Percentiles rank a stretch among this genome's conserved stretches.
Conservation (phyloP, 2,329 filamentous ascomycete genomes). For the Lecanoromycetidae sp. region DNA sequence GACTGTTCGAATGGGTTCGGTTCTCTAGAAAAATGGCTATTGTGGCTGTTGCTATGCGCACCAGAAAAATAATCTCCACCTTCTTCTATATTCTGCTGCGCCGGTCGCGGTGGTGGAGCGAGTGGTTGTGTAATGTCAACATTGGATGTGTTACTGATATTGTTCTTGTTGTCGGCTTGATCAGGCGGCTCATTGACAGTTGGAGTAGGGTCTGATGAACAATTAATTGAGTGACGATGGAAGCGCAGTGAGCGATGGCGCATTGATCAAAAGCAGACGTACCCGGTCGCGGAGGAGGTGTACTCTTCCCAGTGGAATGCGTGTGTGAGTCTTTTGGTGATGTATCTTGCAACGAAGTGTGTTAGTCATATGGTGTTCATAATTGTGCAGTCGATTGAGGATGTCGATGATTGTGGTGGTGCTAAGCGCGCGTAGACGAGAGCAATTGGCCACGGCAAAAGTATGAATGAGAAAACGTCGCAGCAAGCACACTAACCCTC, state of each 20-base stretch:
- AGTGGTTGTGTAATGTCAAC: constrained; percentile 52
- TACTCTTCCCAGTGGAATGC: constrained; percentile 11
- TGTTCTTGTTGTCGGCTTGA: constrained; percentile 20
- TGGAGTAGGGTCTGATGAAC: constrained; percentile 14
- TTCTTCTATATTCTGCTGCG: constrained; percentile 39
- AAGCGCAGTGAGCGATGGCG: background rate
- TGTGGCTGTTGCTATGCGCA: constrained; percentile 39
- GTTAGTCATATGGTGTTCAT: constrained; percentile 11
- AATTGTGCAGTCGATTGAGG: constrained; percentile 8
- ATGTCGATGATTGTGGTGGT: background rate
- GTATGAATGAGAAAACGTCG: background rate
- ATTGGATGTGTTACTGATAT: constrained; percentile 39
- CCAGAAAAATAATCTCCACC: constrained; percentile 56
- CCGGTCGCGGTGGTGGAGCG: constrained; percentile 55
- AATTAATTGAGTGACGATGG: constrained; percentile 1
- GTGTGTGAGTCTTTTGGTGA: constrained; percentile 10
- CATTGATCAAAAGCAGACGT: constrained; percentile 1
- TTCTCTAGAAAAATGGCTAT: constrained; percentile 47
- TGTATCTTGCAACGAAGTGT: constrained; percentile 13
- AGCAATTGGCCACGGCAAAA: background rate
- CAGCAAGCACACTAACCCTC: constrained; percentile 16
- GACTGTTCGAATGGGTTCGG: constrained; percentile 97
- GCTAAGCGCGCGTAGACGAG: background rate
- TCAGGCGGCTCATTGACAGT: constrained; percentile 22
- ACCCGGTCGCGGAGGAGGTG: constrained; percentile 17